Evolutionary conservation across 78 protist species (phyloP).

Genomic region (Dictyostelium brefeldianum): DNA sequence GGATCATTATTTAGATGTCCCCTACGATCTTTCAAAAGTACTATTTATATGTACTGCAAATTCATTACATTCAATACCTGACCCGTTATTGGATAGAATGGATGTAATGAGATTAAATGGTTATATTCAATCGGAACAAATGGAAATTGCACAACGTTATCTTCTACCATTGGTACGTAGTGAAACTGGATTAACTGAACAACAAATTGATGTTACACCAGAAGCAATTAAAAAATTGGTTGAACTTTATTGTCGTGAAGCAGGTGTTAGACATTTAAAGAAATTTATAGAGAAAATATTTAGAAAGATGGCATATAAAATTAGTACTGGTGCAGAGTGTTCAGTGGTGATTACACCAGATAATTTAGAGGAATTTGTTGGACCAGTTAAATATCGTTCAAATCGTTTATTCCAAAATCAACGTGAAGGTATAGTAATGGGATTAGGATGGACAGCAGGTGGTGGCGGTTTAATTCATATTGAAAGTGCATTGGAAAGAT

Average conservation of each 20-base stretch:
- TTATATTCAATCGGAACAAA: slow-evolving; percentile 89
- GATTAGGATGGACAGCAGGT: slow-evolving; percentile 92
- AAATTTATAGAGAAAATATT: slow-evolving; percentile 91
- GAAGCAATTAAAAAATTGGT: slow-evolving; percentile 81
- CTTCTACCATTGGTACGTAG: slow-evolving; percentile 83
- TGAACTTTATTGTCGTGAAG: slow-evolving; percentile 94
- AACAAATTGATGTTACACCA: slow-evolving; percentile 40
- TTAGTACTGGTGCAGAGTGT: slow-evolving; percentile 33
- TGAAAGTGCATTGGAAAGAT: slow-evolving; percentile 79
- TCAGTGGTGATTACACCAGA: slow-evolving; percentile 17
- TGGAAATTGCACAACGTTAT: slow-evolving; percentile 92
- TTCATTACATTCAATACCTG: slow-evolving; percentile 88
- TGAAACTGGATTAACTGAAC: slow-evolving; percentile 76
- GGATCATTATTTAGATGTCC: slow-evolving; percentile 94
- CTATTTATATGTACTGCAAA: slow-evolving; percentile 98
- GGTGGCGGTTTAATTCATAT: slow-evolving; percentile 91
- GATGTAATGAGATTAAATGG: slow-evolving; percentile 91
- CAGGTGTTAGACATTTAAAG: slow-evolving; percentile 94
- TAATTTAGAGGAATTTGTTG: slow-evolving; percentile 87
- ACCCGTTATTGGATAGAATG: slow-evolving; percentile 97
- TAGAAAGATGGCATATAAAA: slow-evolving; percentile 93
- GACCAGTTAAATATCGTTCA: slow-evolving; percentile 79
- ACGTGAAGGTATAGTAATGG: slow-evolving; percentile 93
- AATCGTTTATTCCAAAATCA: slow-evolving; percentile 76
- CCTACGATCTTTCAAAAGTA: slow-evolving; percentile 82